Percentiles rank a stretch among this genome's conserved stretches.
Conservation (phyloP, 2,329 filamentous ascomycete species). For the Neurospora sp. region DNA sequence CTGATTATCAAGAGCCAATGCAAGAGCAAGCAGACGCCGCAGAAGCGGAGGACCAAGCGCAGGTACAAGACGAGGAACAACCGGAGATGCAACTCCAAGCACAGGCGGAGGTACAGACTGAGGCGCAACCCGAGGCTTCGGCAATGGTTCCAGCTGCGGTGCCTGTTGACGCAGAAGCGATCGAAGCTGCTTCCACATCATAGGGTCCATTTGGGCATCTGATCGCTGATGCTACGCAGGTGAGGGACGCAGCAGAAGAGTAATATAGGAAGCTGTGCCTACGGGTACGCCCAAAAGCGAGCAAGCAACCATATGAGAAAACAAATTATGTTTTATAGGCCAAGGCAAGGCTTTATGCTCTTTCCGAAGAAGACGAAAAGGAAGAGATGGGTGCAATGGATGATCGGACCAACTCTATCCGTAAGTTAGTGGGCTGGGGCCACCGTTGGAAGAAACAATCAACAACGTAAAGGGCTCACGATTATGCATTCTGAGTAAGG, state of each 20-base stretch:
- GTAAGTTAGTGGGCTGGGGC: not conserved
- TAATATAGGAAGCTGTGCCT: not conserved
- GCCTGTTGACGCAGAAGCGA: not conserved
- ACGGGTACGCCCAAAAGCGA: not conserved
- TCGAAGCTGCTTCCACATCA: not conserved
- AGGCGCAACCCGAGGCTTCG: not conserved
- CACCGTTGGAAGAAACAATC: not conserved
- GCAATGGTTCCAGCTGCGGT: not conserved
- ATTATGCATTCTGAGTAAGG: not conserved
- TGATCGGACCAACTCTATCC: not conserved
- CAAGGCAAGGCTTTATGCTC: not conserved
- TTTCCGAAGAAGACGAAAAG: not conserved
- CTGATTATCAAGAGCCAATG: constrained; percentile 9
- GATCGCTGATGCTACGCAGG: not conserved
- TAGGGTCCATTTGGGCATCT: not conserved
- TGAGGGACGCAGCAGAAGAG: not conserved
- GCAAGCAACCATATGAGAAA: not conserved
- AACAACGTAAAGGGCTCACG: not conserved
- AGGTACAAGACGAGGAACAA: not conserved
- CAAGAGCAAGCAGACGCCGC: not conserved
- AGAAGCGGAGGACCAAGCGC: not conserved
- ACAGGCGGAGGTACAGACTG: not conserved
- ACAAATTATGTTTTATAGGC: not conserved
- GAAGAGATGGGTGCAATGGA: not conserved
- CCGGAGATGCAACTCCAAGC: not conserved